Evolutionary conservation across 78 protist genomes (phyloP), one percentile per base, ranked within the genome.

Genomic region (Speleostelium caveatum): DNA sequence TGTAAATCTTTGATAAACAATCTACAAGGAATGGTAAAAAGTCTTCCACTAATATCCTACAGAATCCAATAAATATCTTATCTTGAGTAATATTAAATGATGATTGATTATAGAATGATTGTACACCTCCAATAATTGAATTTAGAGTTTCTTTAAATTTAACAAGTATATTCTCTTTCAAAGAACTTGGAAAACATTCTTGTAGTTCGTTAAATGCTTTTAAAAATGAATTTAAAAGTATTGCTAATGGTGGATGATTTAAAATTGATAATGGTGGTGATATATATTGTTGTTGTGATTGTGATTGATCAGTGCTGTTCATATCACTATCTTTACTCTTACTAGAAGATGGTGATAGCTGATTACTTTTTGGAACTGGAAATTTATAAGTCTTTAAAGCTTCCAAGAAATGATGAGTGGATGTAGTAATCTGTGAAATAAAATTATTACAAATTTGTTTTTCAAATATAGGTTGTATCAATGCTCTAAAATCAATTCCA

Each of bases 361-460:
- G 26, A 35, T 49, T 75, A 53, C 58, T 17, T 19, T 32, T 63
- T 26, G 21, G 62, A 2, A 38, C 45, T 30, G 75, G 91, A 32
- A 83, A 83, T 83, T 59, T 67, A 69, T 60, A 83, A 38, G 79
- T 68, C 69, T 83, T 83, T 19, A 83, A 61, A 51, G 91, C 19
- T 59, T 83, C 91, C 21, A 83, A 30, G 42, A 83, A 83, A 22
- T 69, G 91, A 58, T 83, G 91, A 16, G 71, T 42, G 8, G 80
- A 61, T 12, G 58, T 39, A 6, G 91, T 60, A 8, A 60, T 59
- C 36, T 83, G 77, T n/a, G 91, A 83, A 16, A 69, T 26, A 24
- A 83, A 83, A n/a, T 56, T 30, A 42, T 61, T 60, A 1, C 55
- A 42, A n/a, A 83, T 83, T 7, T 58, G 71, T 41, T 69, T 83